Conservation (phyloP, 345 rosid species). For the Cardiospermum halicacabum region DNA sequence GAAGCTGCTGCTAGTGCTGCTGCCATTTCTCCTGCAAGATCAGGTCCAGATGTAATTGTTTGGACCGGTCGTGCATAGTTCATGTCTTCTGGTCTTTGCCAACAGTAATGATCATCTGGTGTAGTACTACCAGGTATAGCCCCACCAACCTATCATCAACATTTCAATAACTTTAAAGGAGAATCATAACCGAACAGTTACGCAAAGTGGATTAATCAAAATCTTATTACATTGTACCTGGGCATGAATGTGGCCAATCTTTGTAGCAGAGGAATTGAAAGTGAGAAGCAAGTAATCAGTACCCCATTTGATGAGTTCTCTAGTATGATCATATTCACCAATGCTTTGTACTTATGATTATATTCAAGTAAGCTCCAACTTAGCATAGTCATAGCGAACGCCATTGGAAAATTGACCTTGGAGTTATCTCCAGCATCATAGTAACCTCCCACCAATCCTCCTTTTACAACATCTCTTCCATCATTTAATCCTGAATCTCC, state of each 20-base stretch:
- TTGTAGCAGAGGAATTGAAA: constrained; percentile 67
- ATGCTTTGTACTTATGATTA: constrained; percentile 53
- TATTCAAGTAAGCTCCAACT: constrained; percentile 95
- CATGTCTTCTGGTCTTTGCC: constrained; percentile 88
- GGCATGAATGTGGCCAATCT: constrained; percentile 49
- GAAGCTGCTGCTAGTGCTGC: constrained; percentile 82
- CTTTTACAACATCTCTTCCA: constrained; percentile 45
- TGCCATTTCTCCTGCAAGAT: constrained; percentile 72
- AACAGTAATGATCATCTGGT: constrained; percentile 78
- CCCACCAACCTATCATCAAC: constrained; percentile 57
- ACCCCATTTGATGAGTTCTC: constrained; percentile 78
- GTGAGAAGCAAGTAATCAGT: constrained; percentile 80
- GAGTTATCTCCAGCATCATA: constrained; percentile 79
- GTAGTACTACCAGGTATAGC: constrained; percentile 38
- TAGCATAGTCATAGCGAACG: constrained; percentile 80
- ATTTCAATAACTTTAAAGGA: background rate
- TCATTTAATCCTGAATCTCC: constrained; percentile 65
- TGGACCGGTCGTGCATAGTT: constrained; percentile 50
- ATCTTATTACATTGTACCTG: constrained; percentile 33
- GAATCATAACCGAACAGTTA: too few species aligned
- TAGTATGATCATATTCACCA: constrained; percentile 52
- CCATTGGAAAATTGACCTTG: constrained; percentile 88
- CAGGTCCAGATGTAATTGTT: constrained; percentile 38
- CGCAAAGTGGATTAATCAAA: too few species aligned
- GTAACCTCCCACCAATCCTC: constrained; percentile 76